These are phyloP conservation scores for Podospora pseudoanserina DNA, from an alignment of 495 filamentous ascomycete species.

Conservation along the genomic window DNA sequence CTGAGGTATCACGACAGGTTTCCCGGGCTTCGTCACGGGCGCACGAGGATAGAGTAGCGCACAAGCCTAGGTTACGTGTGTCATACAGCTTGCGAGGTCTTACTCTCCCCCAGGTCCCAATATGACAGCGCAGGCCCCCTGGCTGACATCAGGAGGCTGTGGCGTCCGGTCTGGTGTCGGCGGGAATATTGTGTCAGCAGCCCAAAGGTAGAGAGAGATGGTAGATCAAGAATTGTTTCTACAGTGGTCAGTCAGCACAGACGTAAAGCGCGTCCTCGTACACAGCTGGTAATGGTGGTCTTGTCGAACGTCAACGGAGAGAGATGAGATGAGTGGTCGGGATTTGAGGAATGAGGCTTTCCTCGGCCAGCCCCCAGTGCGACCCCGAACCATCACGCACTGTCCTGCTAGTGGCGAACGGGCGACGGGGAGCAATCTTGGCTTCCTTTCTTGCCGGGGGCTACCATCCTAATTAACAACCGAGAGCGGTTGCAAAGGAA, in stretches of 20 bases:
- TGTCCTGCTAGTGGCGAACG: slow-evolving; percentile 1
- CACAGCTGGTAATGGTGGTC: background rate
- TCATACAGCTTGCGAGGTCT: background rate
- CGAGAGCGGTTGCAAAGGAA: background rate
- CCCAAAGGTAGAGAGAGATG: background rate
- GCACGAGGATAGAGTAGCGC: background rate
- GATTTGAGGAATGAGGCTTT: slow-evolving; percentile 15
- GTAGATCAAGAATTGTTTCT: background rate
- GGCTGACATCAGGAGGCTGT: background rate
- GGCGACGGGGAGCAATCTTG: slow-evolving; percentile 9
- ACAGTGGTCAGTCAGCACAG: background rate
- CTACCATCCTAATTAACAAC: slow-evolving; percentile 5
- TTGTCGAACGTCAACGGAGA: background rate
- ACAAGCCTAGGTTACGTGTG: background rate
- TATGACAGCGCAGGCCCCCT: background rate
- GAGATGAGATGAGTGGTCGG: slow-evolving; percentile 8
- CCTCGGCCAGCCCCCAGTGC: slow-evolving; percentile 5
- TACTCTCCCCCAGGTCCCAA: background rate
- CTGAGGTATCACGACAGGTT: background rate
- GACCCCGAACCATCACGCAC: background rate
- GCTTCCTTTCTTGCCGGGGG: slow-evolving; percentile 5
- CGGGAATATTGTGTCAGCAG: background rate
- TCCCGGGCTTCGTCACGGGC: slow-evolving; percentile 4
- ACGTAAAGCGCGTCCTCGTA: background rate
- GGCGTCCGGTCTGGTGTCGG: background rate